Base-by-base conservation (phyloP, 208 protist genomes). In the Trypanosoma grayi region DNA sequence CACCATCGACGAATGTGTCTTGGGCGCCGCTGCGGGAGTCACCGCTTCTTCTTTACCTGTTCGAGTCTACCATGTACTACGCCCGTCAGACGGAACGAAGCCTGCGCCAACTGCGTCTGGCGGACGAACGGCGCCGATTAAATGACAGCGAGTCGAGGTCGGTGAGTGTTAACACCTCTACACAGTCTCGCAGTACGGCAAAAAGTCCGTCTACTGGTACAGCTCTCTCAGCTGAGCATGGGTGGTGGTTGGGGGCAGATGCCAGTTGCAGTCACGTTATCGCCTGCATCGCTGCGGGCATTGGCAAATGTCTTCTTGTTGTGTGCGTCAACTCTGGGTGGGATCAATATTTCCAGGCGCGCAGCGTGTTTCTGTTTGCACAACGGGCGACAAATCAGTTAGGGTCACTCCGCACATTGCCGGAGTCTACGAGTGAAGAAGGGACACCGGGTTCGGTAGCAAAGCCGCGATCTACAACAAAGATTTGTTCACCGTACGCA, bases 281-380 rank as follows among this genome's bases (percentile, higher is more conserved):
- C 27, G 46, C 61, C 10, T 63, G 55, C 30, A 58, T 70, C 41
- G 37, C 39, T 28, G 41, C 47, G 34, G 55, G 55, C 20, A 47
- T 70, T 48, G 64, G 64, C 8, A 25, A 48, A 24, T 62, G 36
- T 37, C 36, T 71, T 33, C 51, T 77, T 36, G 44, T 77, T 22
- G 13, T 70, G 6, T 70, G 63, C 52, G 63, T 77, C n/a, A 68
- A 65, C 27, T 71, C 63, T 27, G 70, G 53, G 13, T 66, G 58
- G 70, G 59, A 66, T 55, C 58, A 71, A 22, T 71, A 71, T 48
- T 55, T 58, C 39, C 33, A 70, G 18, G 61, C 59, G 2, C 70
- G 63, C 11, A 63, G 46, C 25, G 70, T 63, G 11, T 70, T 77
- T 61, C 25, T 71, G 4, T 77, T 77, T 48, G 58, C 45, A 13